Evolutionary conservation across 495 filamentous ascomycete species (phyloP), one percentile per base, ranked within the genome.

Genomic region (Trichoderma parareesei): DNA sequence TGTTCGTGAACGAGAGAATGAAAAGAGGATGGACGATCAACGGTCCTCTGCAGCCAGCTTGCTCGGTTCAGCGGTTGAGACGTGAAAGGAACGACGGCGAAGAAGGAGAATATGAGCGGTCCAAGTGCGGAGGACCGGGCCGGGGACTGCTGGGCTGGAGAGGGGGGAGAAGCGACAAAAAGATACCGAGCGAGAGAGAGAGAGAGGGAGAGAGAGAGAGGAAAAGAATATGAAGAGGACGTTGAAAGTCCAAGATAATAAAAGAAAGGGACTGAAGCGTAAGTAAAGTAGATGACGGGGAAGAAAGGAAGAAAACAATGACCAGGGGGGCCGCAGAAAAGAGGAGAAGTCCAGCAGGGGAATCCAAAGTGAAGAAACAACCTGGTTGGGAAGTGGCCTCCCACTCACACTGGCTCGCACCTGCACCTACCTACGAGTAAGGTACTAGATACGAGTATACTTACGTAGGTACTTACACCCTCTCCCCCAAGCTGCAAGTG

Each of bases 1-100:
- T n/a, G 14, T 7, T 49, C 46, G 6, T 7, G 18, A 49, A 49
- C 9, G 18, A 57, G 33, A 57, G 37, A 57, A 37, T 3, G 27
- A 48, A 57, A 13, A 57, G 27, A 57, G 53, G 53, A 57, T 57
- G 6, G 43, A 44, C 62, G 62, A 53, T 64, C 62, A 64, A 64
- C 62, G 62, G 43, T 64, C 43, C 43, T 64, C 62, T 38, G 53
- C 41, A 61, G 16, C 38, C 38, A 64, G 62, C 62, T 41, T 27
- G 38, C 62, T 63, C 40, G 14, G 46, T n/a, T 44, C 18, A 49
- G 27, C 20, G n/a, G 18, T 6, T 16, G 14, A 38, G 27, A 42
- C 14, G 9, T 41, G n/a, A 48, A 65, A 20, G 42, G 64, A 46
- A 27, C 35, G 33, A 61, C 38, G 37, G 43, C 10, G 18, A 43